Base-by-base conservation (phyloP, 2,329 filamentous ascomycete species). In the Penicillium freii region DNA sequence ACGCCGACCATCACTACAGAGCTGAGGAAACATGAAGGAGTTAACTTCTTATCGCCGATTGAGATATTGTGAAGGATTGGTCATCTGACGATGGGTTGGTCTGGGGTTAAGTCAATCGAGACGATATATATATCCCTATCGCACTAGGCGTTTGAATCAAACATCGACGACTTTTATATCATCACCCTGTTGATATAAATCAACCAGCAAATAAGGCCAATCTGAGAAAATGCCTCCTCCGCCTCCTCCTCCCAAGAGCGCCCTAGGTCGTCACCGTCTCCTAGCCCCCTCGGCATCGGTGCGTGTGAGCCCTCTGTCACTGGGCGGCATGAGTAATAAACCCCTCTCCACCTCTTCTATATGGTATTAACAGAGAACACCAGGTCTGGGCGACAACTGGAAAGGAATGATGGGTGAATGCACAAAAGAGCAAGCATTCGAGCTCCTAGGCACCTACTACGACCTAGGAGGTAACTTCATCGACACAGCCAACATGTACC, bases 381-480 rank as follows among this genome's bases (percentile, higher is more conserved):
- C 7, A 42, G 39, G 39, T 42, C 71, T 75, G 10, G 69, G 69
- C 23, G 59, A 54, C 10, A 39, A 46, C n/a, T 60, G 62, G 59
- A 62, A 69, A 10, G 48, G 29, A 3, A 51, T 31, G 27, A 29
- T 29, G 69, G 79, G 78, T 9, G 73, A 78, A 55, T 78, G 75
- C 54, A 73, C 69, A 55, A 80, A 80, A 60, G 72, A 80, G 34
- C 74, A 71, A 0, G 66, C 75, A 0, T 81, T 81, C 58, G 73
- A 70, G 29, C 75, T 82, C 5, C 66, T 82, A 6, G 80, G 82
- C 27, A 9, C 65, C 55, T 82, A 80, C 70, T 75, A 77, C 57
- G 66, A 76, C 4, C 66, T 75, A 17, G 80, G 80, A 15, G 80
- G 80, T 3, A 82, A 82, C 62, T 82, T 82, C 65, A 78, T 82